Evolutionary conservation across 225 moss, liverwort and hornwort species (phyloP).

Genomic region (Antitrichia curtipendula): DNA sequence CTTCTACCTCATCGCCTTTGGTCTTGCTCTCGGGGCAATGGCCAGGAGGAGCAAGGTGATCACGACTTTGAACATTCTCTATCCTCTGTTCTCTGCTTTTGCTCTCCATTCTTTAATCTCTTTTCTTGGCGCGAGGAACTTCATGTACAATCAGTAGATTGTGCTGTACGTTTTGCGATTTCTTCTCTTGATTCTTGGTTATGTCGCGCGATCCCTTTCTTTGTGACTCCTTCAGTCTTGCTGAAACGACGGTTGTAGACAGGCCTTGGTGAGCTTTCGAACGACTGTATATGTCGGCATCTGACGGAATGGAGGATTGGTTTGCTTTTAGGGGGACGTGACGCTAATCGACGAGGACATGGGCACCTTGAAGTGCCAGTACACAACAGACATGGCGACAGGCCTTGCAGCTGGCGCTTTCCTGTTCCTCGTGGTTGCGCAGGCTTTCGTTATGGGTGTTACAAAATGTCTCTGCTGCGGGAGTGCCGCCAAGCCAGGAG

Average conservation of each 20-base stretch:
- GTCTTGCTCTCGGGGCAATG: conserved; percentile 42
- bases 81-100: background rate
- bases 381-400: conserved; percentile 33
- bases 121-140: background rate
- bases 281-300: background rate
- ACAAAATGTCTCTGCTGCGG: conserved; percentile 54
- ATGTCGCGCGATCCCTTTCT: background rate
- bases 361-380: conserved; percentile 26
- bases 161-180: no score
- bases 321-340: conserved; percentile 1
- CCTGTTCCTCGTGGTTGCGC: conserved; percentile 34
- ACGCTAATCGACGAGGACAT: background rate
- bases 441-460: conserved; percentile 24
- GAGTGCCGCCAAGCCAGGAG: conserved; percentile 19
- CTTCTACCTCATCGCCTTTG: conserved; percentile 33
- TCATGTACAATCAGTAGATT: background rate
- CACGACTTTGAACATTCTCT: background rate
- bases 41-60: conserved; percentile 28
- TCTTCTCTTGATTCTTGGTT: background rate
- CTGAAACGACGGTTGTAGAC: background rate
- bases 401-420: conserved; percentile 43
- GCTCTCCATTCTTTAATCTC: background rate
- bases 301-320: background rate
- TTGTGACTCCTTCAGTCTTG: background rate
- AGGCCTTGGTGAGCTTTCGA: background rate